A percentile compares a stretch with the other conserved stretches of the same genome.
Conservation (phyloP, 192 early-diverging fungal species). For the Podila clonocystis region DNA sequence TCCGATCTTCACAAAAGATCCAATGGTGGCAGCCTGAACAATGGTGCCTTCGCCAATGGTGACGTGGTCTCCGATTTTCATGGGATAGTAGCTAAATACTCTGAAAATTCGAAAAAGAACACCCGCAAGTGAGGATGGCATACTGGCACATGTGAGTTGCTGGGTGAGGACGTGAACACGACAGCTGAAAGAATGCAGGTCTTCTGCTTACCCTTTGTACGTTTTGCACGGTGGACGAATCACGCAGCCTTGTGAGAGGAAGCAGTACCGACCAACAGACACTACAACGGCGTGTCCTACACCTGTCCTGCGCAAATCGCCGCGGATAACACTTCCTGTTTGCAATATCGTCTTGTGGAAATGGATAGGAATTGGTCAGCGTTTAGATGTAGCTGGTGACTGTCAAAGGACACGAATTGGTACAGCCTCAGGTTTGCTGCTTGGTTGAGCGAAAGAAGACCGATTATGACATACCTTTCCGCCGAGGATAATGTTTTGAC, state of each 20-base stretch:
- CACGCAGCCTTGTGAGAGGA: conserved; percentile 77
- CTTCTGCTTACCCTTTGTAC: conserved; percentile 76
- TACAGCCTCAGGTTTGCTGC: no score
- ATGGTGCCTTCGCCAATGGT: conserved; percentile 87
- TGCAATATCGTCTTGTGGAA: conserved; percentile 86
- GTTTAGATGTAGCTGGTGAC: neutral
- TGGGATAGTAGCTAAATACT: conserved; percentile 95
- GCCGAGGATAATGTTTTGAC: conserved; percentile 95
- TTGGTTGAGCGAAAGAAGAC: no score
- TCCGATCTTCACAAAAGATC: conserved; percentile 90
- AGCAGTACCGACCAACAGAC: conserved; percentile 91
- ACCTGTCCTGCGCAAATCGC: conserved; percentile 91
- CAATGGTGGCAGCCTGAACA: conserved; percentile 93
- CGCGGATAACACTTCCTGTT: conserved; percentile 89
- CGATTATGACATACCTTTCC: conserved; percentile 75
- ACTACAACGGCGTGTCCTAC: conserved; percentile 88
- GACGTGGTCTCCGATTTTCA: conserved; percentile 97
- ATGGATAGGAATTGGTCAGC: neutral
- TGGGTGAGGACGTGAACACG: neutral
- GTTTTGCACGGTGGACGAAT: conserved; percentile 96
- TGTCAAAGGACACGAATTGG: neutral
- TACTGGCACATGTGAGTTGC: neutral
- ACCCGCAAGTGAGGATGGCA: neutral
- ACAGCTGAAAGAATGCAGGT: neutral
- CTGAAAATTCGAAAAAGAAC: conserved; percentile 51